Evolutionary conservation across 257 asterid genomes (phyloP).

Genomic region (Solanum infundibuliforme): DNA sequence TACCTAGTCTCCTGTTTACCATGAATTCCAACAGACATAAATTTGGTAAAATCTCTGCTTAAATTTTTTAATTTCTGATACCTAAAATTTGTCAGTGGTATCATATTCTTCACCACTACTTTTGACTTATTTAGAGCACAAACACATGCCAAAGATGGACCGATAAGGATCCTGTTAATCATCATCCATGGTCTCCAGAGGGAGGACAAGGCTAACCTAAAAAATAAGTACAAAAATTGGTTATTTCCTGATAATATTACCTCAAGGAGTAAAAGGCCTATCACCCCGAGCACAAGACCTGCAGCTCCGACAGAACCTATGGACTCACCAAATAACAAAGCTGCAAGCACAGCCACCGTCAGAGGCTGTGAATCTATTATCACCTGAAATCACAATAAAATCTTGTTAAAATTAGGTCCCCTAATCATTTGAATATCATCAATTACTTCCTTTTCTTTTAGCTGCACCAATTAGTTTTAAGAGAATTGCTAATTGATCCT

Average conservation of each 20-base stretch:
- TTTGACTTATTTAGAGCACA: not conserved
- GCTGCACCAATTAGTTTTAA: not conserved
- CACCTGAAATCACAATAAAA: slow-evolving; percentile 39
- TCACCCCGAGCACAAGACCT: slow-evolving; percentile 82
- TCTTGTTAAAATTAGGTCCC: slow-evolving; percentile 2
- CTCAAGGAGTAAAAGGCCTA: slow-evolving; percentile 92
- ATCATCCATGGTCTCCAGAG: not conserved
- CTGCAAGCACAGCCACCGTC: slow-evolving; percentile 87
- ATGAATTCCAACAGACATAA: not conserved
- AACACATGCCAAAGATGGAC: not conserved
- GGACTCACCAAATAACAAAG: slow-evolving; percentile 81
- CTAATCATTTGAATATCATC: not conserved
- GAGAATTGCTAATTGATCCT: not conserved
- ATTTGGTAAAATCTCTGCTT: not conserved
- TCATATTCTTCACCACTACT: not conserved
- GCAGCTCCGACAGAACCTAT: slow-evolving; percentile 64
- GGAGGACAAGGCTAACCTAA: not conserved
- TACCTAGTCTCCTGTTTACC: not conserved
- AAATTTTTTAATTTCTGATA: not conserved
- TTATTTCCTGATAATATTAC: slow-evolving; percentile 19
- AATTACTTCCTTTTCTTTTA: not conserved
- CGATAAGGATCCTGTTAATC: not conserved
- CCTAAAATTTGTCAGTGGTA: not conserved
- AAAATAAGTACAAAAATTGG: not conserved
- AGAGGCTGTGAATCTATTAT: slow-evolving; percentile 97